Base-by-base conservation (phyloP, 2,329 filamentous ascomycete species). In the Fusarium sp. region DNA sequence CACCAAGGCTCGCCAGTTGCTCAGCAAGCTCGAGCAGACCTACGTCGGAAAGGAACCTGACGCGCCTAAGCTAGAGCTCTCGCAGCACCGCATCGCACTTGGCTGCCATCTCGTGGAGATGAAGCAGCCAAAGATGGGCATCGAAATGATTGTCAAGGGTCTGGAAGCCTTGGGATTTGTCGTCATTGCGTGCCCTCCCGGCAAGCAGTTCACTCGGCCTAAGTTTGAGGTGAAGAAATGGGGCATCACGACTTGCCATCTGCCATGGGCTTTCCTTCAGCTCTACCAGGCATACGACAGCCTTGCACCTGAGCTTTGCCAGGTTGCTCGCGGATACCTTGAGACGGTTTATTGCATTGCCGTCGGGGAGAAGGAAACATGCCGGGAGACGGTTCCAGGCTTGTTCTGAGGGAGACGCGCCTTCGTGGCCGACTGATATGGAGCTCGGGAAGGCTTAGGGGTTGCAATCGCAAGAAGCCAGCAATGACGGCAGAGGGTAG, bases 401-500 rank as follows among this genome's bases (percentile, higher is more conserved):
- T 6, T 37, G 24, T 11, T 22, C 5, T 58, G 5, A n/a, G 35
- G 27, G 48, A 20, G 18, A 52, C 10, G 1, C 24, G 2, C 20
- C 20, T 27, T 24, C 6, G 9, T 10, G 22, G 20, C 7, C 1
- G 6, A 22, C 20, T 22, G 6, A 8, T 8, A 45, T 11, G 14
- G n/a, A 8, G 41, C 11, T 14, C 20, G 22, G 20, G 41, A 6
- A 13, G 22, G 16, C 22, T n/a, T 11, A n/a, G 16, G 24, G 84
- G 82, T 50, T 85, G 85, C 4, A 91, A 90, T 27, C 86, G 86
- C 45, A 93, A 83, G 76, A 92, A 80, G 73, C 91, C 87, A 82
- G 90, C 89, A 71, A 92, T 82, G 67, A 85, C 80, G 13, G 82
- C 72, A 8, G 89, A 83, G 5, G 87, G 83, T 11, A 92, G 81